Percentiles rank a stretch among this genome's conserved stretches.
These are phyloP conservation scores for Podospora anserina DNA, from an alignment of 495 filamentous ascomycete species.

Conservation along the genomic window DNA sequence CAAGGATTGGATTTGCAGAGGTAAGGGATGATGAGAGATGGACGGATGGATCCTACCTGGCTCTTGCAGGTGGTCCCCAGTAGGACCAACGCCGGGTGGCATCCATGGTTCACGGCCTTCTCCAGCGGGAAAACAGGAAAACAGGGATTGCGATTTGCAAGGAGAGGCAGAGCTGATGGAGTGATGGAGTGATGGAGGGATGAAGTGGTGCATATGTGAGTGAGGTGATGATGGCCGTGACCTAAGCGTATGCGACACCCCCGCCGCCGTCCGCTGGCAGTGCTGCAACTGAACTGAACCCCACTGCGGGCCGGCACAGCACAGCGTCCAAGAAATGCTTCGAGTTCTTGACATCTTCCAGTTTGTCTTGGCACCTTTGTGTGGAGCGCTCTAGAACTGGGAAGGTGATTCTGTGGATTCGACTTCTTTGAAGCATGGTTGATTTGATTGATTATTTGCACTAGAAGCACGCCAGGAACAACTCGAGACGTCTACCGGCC, in stretches of 20 bases:
- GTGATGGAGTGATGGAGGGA: neutral
- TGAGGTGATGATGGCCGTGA: neutral
- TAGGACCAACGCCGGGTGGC: neutral
- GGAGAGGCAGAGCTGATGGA: neutral
- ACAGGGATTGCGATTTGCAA: neutral
- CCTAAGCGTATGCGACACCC: neutral
- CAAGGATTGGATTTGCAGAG: neutral
- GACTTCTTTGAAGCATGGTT: neutral
- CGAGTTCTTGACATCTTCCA: neutral
- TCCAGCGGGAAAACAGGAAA: neutral
- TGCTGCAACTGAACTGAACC: neutral
- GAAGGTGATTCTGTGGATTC: conserved; percentile 2
- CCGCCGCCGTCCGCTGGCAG: neutral
- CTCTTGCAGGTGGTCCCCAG: neutral
- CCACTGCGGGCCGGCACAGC: neutral
- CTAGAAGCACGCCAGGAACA: neutral
- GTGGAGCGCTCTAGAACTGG: conserved; percentile 12
- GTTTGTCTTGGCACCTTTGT: conserved; percentile 1
- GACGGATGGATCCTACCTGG: neutral
- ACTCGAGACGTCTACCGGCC: neutral
- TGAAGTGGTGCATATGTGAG: neutral
- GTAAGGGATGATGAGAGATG: neutral
- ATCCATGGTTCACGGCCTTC: neutral
- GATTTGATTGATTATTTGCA: neutral
- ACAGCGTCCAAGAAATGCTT: neutral